A percentile compares a stretch with the other conserved stretches of the same genome.
phyloP scores from a whole-genome alignment of 495 filamentous ascomycete genomes.

The Penicillium salamii region DNA sequence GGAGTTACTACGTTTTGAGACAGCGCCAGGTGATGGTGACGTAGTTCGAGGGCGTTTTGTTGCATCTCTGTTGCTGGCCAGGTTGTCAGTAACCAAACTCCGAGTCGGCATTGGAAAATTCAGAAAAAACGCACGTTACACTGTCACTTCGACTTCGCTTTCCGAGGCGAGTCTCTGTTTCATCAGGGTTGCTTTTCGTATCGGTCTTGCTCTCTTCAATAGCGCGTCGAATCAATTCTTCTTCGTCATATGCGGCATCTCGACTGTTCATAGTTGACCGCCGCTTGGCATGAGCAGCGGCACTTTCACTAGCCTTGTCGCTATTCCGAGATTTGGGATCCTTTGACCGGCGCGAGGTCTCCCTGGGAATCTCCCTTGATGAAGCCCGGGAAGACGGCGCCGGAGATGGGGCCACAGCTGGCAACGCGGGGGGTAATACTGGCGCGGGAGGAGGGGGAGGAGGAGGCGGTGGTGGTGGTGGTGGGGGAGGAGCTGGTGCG shows the following conservation, averaged over 20 bases:
- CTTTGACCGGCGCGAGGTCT: constrained; percentile 45
- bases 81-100: constrained; percentile 19
- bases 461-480: neutral
- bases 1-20: constrained; percentile 44
- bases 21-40: constrained; percentile 65
- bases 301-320: constrained; percentile 44
- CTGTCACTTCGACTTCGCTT: constrained; percentile 90
- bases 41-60: constrained; percentile 70
- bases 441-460: neutral
- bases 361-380: constrained; percentile 42
- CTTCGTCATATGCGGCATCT: constrained; percentile 92
- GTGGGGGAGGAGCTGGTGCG: neutral
- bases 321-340: constrained; percentile 48
- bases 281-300: constrained; percentile 59
- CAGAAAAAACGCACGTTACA: constrained; percentile 69
- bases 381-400: constrained; percentile 46
- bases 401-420: constrained; percentile 24
- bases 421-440: neutral
- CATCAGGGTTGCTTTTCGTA: constrained; percentile 45
- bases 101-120: constrained; percentile 2
- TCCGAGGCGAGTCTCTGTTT: constrained; percentile 53
- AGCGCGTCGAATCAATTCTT: constrained; percentile 81
- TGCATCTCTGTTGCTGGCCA: constrained; percentile 50
- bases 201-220: constrained; percentile 93
- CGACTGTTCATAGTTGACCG: constrained; percentile 98